Conservation (phyloP, 768 basidiomycete genomes). For the Suillus clintonianus region DNA sequence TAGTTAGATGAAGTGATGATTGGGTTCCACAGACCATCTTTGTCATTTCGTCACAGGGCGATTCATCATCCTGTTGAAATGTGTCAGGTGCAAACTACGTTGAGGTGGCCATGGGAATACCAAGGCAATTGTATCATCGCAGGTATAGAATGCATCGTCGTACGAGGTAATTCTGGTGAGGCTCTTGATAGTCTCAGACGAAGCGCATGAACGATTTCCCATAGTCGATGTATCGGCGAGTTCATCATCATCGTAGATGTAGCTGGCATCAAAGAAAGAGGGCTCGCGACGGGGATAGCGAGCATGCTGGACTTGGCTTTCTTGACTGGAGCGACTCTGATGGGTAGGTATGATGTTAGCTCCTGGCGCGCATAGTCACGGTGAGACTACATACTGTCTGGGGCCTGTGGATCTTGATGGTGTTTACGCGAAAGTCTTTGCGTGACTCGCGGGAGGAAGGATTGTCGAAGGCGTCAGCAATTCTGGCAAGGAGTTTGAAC, state of each 20-base stretch:
- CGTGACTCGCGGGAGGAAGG: conserved; percentile 18
- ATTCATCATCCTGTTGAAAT: conserved; percentile 14
- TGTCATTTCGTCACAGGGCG: conserved; percentile 15
- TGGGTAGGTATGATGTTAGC: not conserved
- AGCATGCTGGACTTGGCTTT: conserved; percentile 8
- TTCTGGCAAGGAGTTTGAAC: conserved; percentile 23
- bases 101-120: conserved; percentile 9
- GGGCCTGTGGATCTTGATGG: conserved; percentile 22
- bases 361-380: not conserved
- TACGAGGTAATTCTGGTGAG: not conserved
- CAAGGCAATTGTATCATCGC: conserved; percentile 10
- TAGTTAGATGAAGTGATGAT: conserved; percentile 10
- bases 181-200: conserved; percentile 4
- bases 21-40: conserved; percentile 24
- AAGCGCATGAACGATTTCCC: conserved; percentile 13
- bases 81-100: conserved; percentile 4
- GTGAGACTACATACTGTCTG: conserved; percentile 19
- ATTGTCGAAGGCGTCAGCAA: conserved; percentile 32
- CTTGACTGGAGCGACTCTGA: conserved; percentile 21
- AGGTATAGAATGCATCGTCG: conserved; percentile 3
- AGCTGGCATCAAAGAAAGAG: conserved; percentile 12
- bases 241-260: conserved; percentile 20
- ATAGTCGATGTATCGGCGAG: conserved; percentile 6
- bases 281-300: conserved; percentile 8
- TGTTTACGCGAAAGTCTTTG: conserved; percentile 21